Conservation (phyloP, 2,329 filamentous ascomycete species). For the Septoria linicola region DNA sequence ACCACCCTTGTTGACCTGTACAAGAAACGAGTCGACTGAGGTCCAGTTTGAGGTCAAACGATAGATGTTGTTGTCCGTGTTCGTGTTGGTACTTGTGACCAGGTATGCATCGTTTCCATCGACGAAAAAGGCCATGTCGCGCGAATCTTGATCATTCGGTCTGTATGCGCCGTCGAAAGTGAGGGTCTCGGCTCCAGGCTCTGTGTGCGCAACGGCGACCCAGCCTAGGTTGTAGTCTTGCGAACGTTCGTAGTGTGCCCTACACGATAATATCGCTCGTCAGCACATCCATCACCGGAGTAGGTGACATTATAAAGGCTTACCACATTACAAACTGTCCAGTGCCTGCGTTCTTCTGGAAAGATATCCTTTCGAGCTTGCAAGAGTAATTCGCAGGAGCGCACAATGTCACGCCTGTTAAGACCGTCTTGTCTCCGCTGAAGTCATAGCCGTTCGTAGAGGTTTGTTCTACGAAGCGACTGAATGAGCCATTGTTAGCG, state of each 20-base stretch:
- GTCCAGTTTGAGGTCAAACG: slow-evolving; percentile 25
- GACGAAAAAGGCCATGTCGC: slow-evolving; percentile 28
- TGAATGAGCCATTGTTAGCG: slow-evolving; percentile 18
- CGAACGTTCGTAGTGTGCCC: slow-evolving; percentile 24
- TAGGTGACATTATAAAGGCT: no score
- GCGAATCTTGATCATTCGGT: slow-evolving; percentile 25
- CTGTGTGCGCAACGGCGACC: slow-evolving; percentile 26
- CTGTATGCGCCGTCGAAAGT: slow-evolving; percentile 25
- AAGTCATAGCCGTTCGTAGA: slow-evolving; percentile 27
- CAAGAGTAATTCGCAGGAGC: slow-evolving; percentile 18
- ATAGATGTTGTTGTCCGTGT: slow-evolving; percentile 29
- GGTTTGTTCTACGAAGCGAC: slow-evolving; percentile 24
- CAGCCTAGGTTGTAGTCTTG: slow-evolving; percentile 25
- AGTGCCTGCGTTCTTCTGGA: slow-evolving; percentile 18
- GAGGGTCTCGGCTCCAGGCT: slow-evolving; percentile 15
- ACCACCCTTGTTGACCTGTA: slow-evolving; percentile 19
- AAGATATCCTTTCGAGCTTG: slow-evolving; percentile 25
- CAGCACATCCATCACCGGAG: no score
- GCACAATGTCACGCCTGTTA: slow-evolving; percentile 10
- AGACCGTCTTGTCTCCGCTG: slow-evolving; percentile 21
- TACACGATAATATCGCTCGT: not conserved
- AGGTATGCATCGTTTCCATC: slow-evolving; percentile 23
- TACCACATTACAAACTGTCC: slow-evolving; percentile 23
- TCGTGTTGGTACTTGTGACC: slow-evolving; percentile 24
- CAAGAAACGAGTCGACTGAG: slow-evolving; percentile 17